phyloP scores from a whole-genome alignment of 2,329 filamentous ascomycete species.

The Phyllosticta citriasiana region DNA sequence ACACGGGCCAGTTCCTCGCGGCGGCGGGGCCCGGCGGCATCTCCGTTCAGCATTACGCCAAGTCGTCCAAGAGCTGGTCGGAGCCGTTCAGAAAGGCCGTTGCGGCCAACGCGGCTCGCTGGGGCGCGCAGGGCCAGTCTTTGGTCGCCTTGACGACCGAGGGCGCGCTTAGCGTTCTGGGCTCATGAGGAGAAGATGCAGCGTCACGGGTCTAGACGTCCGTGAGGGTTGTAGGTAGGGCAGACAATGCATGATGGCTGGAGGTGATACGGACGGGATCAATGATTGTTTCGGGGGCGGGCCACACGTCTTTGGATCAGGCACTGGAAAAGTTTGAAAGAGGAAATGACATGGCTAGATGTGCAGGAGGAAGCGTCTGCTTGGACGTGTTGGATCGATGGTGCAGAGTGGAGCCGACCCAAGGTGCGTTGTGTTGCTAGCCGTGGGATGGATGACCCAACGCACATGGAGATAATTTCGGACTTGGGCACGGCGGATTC shows the following conservation, averaged over 20 bases:
- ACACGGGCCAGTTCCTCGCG: slow-evolving; percentile 86
- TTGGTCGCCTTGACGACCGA: slow-evolving; percentile 66
- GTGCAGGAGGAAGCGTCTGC: background rate
- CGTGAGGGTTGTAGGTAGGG: slow-evolving; percentile 9
- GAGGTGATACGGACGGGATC: too few relatives aligned
- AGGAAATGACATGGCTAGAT: background rate
- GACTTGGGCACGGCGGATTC: too few relatives aligned
- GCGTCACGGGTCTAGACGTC: slow-evolving; percentile 10
- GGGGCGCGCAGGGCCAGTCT: slow-evolving; percentile 66
- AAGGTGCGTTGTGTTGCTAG: too few relatives aligned
- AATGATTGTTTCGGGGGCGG: too few relatives aligned
- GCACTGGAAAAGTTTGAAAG: too few relatives aligned
- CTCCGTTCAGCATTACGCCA: slow-evolving; percentile 82
- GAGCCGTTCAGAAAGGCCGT: slow-evolving; percentile 72
- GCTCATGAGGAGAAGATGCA: slow-evolving; percentile 25
- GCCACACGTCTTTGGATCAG: background rate
- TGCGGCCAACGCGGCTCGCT: slow-evolving; percentile 61
- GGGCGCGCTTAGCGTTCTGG: slow-evolving; percentile 64
- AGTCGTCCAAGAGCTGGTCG: slow-evolving; percentile 78
- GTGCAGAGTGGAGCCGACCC: too few relatives aligned
- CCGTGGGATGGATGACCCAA: too few relatives aligned
- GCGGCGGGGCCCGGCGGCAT: slow-evolving; percentile 70
- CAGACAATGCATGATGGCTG: too few relatives aligned
- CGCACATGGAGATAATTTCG: too few relatives aligned
- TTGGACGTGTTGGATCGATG: too few relatives aligned